Conservation (phyloP, 108 stramenopile genomes). For the Cyclotella atomus region DNA sequence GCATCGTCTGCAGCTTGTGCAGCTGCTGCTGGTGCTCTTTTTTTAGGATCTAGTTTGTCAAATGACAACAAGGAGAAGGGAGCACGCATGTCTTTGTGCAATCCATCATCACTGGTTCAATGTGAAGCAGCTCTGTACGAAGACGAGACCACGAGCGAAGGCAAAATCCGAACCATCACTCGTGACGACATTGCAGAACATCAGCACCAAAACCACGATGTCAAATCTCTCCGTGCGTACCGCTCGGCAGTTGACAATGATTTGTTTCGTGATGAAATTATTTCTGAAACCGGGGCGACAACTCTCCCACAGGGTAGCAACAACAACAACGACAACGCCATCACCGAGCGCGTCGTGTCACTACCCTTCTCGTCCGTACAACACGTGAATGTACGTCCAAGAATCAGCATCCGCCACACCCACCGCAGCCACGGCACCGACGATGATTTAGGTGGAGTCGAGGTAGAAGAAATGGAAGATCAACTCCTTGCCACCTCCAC, state of each 20-base stretch:
- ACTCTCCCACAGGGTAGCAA: background rate
- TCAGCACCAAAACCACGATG: background rate
- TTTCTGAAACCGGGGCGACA: background rate
- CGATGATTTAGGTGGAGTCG: background rate
- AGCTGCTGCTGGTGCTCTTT: background rate
- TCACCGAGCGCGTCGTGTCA: background rate
- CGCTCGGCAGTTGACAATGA: background rate
- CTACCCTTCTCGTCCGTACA: background rate
- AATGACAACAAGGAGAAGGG: background rate
- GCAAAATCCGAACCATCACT: background rate
- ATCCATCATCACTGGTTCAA: constrained; percentile 4
- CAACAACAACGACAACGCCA: background rate
- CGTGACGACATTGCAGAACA: background rate
- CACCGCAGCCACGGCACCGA: background rate
- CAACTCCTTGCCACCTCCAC: constrained; percentile 5
- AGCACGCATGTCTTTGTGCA: background rate
- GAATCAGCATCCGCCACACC: background rate
- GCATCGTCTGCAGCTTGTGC: background rate
- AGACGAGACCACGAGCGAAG: background rate
- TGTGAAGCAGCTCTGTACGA: background rate
- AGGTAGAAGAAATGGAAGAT: background rate
- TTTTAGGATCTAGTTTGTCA: background rate
- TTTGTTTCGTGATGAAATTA: background rate
- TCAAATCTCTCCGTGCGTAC: background rate
- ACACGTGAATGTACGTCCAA: background rate